phyloP scores from a whole-genome alignment of 2,329 filamentous ascomycete species.

The Ceratocystis ficicola region DNA sequence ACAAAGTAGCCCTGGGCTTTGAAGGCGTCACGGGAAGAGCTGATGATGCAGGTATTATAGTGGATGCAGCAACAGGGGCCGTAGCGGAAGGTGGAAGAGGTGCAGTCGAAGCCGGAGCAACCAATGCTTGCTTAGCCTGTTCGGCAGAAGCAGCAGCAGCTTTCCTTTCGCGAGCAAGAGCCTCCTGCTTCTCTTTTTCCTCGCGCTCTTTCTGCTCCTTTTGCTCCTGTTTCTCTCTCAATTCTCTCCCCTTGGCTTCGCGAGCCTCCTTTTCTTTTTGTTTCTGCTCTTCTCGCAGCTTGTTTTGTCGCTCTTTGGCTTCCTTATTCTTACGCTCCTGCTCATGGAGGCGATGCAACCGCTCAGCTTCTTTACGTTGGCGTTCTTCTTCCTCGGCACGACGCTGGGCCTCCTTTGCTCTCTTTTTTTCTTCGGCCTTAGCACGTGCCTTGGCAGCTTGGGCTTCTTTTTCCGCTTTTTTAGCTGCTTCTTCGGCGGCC shows the following conservation, averaged over 20 bases:
- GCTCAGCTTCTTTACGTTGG: conserved; percentile 72
- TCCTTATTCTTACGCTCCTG: conserved; percentile 64
- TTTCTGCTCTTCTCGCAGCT: conserved; percentile 69
- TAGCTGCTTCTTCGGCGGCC: conserved; percentile 70
- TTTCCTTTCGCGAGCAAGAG: background rate
- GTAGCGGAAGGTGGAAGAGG: background rate
- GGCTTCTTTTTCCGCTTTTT: conserved; percentile 62
- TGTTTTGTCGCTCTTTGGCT: conserved; percentile 61
- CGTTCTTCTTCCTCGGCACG: conserved; percentile 85
- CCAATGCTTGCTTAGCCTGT: background rate
- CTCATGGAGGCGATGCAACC: conserved; percentile 64
- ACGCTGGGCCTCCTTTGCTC: conserved; percentile 80
- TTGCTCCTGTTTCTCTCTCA: conserved; percentile 30
- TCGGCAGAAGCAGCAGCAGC: background rate
- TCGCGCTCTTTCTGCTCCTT: conserved; percentile 37
- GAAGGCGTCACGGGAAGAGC: conserved; percentile 6
- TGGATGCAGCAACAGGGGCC: background rate
- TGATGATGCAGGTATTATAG: background rate
- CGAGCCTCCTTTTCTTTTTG: conserved; percentile 66
- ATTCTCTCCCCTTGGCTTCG: conserved; percentile 58
- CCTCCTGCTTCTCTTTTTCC: conserved; percentile 12
- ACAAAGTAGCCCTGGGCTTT: conserved; percentile 26
- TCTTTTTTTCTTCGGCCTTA: conserved; percentile 80
- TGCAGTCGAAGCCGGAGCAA: background rate
- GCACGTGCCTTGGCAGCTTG: conserved; percentile 67